A percentile compares a stretch with the other conserved stretches of the same genome.
phyloP scores from a whole-genome alignment of 805 yeast species.

The Candida caryicola region DNA sequence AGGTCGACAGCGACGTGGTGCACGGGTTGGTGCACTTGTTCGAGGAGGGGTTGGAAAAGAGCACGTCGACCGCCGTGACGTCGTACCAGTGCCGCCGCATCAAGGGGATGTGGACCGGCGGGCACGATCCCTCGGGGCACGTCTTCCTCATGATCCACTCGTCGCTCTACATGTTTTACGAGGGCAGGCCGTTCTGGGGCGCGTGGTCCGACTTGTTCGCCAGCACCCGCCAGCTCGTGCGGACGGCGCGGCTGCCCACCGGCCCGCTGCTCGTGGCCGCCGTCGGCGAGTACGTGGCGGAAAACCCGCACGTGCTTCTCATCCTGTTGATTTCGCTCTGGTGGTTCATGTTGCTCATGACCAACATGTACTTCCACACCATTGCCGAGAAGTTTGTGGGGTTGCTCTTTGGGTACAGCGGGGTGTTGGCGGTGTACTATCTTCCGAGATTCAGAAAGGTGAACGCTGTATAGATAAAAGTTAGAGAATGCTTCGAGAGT shows the following conservation, averaged over 20 bases:
- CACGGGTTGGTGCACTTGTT: conserved; percentile 10
- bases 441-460: conserved; percentile 24
- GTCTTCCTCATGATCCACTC: conserved; percentile 73
- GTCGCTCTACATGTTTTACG: conserved; percentile 63
- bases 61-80: conserved; percentile 16
- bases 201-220: conserved; percentile 19
- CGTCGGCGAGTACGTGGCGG: conserved; percentile 10
- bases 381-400: conserved; percentile 73
- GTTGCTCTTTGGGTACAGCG: conserved; percentile 55
- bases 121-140: conserved; percentile 97
- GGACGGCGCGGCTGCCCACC: background rate
- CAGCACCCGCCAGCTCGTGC: conserved; percentile 6
- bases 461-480: background rate
- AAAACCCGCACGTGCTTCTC: conserved; percentile 27
- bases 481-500: too few species aligned
- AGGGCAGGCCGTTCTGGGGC: conserved; percentile 44
- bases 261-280: background rate
- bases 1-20: conserved; percentile 12
- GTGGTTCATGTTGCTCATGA: conserved; percentile 86
- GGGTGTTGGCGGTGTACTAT: conserved; percentile 46
- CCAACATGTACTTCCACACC: conserved; percentile 83
- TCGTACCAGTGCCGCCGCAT: conserved; percentile 35
- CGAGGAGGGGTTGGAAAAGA: conserved; percentile 4
- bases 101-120: conserved; percentile 74
- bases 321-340: conserved; percentile 46